Evolutionary conservation across 306 rosid species (phyloP).

Genomic region (Hylodesmum podocarpum): DNA sequence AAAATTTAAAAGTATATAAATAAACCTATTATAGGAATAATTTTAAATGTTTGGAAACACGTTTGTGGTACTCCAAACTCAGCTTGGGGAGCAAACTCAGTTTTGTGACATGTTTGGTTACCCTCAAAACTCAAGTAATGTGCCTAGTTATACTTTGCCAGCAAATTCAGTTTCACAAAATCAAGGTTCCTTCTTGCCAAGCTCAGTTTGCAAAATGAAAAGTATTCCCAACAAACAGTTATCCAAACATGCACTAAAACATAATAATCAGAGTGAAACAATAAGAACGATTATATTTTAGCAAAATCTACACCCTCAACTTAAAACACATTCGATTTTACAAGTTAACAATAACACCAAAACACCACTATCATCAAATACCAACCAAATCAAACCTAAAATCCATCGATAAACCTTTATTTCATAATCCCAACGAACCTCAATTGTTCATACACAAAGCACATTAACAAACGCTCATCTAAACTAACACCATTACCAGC

Average conservation of each 20-base stretch:
- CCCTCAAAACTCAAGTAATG: too few species aligned
- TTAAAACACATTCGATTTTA: background rate
- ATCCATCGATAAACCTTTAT: background rate
- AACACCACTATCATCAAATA: background rate
- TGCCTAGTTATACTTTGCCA: too few species aligned
- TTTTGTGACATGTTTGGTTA: too few species aligned
- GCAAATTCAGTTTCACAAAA: too few species aligned
- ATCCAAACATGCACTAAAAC: too few species aligned
- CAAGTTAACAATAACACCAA: background rate
- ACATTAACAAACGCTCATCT: background rate
- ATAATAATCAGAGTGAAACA: background rate
- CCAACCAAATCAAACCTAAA: constrained; percentile 11
- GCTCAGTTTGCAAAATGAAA: too few species aligned
- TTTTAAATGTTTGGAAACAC: too few species aligned
- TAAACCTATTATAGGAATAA: background rate
- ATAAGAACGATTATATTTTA: background rate
- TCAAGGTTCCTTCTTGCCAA: too few species aligned
- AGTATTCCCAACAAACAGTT: too few species aligned
- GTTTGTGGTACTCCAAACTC: too few species aligned
- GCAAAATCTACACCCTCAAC: constrained; percentile 1
- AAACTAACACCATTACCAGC: background rate
- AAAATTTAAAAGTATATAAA: background rate
- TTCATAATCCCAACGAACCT: background rate
- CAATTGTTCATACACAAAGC: background rate
- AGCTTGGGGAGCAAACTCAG: too few species aligned